These are phyloP conservation scores for Sugiyamaella floridensis DNA, from an alignment of 805 yeast species.

Conservation along the genomic window DNA sequence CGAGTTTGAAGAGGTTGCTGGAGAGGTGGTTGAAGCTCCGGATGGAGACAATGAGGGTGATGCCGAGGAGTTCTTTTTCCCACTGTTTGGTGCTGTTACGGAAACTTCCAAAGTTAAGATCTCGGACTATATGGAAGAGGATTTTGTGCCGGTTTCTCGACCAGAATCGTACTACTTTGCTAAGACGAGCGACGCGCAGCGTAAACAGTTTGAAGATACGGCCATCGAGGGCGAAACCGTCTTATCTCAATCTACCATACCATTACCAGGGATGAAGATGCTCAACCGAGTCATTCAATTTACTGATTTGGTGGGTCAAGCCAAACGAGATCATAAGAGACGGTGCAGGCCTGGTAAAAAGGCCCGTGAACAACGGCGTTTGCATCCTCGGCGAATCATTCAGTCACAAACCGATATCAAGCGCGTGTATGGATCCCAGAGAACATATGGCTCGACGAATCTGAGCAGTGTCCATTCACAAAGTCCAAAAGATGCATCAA, in stretches of 20 bases:
- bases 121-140: constrained; percentile 6
- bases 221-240: constrained; percentile 20
- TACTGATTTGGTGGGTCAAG: constrained; percentile 11
- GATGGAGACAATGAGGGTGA: constrained; percentile 7
- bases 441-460: constrained; percentile 10
- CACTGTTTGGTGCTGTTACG: constrained; percentile 10
- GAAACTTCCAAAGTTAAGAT: not conserved
- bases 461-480: not conserved
- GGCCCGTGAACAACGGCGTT: constrained; percentile 13
- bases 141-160: constrained; percentile 8
- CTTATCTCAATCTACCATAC: constrained; percentile 2
- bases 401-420: not conserved
- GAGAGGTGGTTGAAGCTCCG: not conserved
- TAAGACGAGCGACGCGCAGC: constrained; percentile 4
- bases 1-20: constrained; percentile 14
- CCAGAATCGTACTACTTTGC: constrained; percentile 20
- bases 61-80: constrained; percentile 9
- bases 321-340: constrained; percentile 12
- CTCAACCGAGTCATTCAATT: constrained; percentile 21
- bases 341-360: constrained; percentile 21
- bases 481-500: not conserved
- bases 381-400: constrained; percentile 2
- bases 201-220: not conserved
- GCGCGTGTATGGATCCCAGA: constrained; percentile 7
- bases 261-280: constrained; percentile 18